Percentiles rank a stretch among this genome's conserved stretches.
Evolutionary conservation across 2,329 filamentous ascomycete species (phyloP).

Genomic region (Colletotrichum eleusines): DNA sequence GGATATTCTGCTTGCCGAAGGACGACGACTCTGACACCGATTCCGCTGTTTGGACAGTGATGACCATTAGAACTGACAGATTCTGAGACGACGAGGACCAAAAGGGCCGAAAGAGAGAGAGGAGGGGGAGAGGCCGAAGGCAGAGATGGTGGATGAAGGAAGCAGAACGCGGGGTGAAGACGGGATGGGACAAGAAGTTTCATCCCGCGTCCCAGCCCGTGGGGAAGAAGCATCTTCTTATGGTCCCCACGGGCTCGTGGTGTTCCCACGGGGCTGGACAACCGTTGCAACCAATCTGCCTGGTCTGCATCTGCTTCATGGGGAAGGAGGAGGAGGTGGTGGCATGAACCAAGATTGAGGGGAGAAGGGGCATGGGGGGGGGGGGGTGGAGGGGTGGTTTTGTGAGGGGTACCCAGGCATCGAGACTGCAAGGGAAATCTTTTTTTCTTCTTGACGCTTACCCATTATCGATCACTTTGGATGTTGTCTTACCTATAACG

Average conservation of each 20-base stretch:
- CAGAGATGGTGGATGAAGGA: constrained; percentile 14
- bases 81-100: constrained; percentile 29
- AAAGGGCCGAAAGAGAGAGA: neutral
- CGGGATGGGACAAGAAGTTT: constrained; percentile 16
- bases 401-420: constrained; percentile 4
- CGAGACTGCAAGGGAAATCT: constrained; percentile 18
- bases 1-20: constrained; percentile 48
- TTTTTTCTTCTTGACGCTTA: constrained; percentile 28
- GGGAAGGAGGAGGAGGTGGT: constrained; percentile 11
- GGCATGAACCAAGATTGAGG: constrained; percentile 20
- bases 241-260: constrained; percentile 40
- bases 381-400: neutral
- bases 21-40: constrained; percentile 52
- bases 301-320: constrained; percentile 22
- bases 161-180: constrained; percentile 28
- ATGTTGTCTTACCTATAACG: neutral
- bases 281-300: constrained; percentile 33
- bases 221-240: constrained; percentile 42
- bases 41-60: constrained; percentile 45
- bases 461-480: constrained; percentile 31
- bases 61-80: constrained; percentile 47
- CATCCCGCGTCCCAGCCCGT: constrained; percentile 36
- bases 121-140: neutral
- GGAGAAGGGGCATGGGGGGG: neutral
- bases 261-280: constrained; percentile 33